Base-by-base conservation (phyloP, 441 rosid species). In the Erysimum pusillum region DNA sequence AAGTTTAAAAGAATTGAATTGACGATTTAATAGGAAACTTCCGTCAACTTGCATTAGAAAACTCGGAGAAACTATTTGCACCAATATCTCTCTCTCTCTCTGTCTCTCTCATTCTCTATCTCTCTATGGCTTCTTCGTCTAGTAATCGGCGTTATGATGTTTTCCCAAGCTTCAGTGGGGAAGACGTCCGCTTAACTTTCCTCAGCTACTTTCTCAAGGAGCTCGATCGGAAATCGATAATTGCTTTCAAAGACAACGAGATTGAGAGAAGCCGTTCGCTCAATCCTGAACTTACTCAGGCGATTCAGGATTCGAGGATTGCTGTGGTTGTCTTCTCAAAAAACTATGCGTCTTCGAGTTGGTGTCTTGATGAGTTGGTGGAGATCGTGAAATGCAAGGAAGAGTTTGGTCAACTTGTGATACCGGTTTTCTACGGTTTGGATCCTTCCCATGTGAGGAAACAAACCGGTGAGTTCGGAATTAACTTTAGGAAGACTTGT, bases 141-240 rank as follows among this genome's bases (percentile, higher is more conserved):
- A 22, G 8, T 18, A 60, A 38, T 36, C 38, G 45, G 45, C 0
- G 17, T 11, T 70, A 57, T 0, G 66, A 70, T 59, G 74, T 70
- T 25, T 70, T 70, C 45, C 36, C 20, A 0, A 70, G 74, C 45
- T 70, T 70, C 25, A 53, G 77, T 1, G 77, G 71, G 2, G 34
- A 70, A 70, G 74, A 70, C 11, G 22, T 70, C 12, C 66, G 57
- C 6, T 1, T 1, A 58, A 20, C 0, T 32, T 45, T 70, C 15
- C 46, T 58, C 0, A 70, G 66, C 57, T 57, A 70, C 57, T 34
- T 70, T 11, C 44, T 44, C 3, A 70, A 45, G 5, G 74, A 70
- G 11, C 25, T 70, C 0, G 57, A 54, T 12, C 4, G 76, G 44
- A 77, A 76, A 64, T 1, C 8, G 20, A 70, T 70, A 9, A 14